Evolutionary conservation across 2,329 filamentous ascomycete genomes (phyloP).

Genomic region (Coleophoma crateriformis): DNA sequence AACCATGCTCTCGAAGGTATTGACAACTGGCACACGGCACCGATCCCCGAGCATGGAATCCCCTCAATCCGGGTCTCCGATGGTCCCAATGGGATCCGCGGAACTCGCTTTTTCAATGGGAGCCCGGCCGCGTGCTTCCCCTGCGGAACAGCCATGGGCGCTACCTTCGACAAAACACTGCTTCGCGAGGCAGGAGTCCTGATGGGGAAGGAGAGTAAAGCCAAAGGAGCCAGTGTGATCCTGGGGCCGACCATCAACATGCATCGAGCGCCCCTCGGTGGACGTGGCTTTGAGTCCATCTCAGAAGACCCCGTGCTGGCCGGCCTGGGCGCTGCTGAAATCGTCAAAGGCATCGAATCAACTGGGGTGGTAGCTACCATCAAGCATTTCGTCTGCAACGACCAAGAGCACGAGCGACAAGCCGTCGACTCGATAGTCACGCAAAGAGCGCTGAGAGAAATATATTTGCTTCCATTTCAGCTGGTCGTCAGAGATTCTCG

Average conservation of each 20-base stretch:
- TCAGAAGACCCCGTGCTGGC: conserved; percentile 38
- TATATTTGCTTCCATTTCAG: not conserved
- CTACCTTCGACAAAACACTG: conserved; percentile 61
- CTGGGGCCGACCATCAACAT: conserved; percentile 55
- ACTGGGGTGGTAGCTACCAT: conserved; percentile 32
- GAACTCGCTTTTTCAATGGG: conserved; percentile 27
- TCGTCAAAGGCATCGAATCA: conserved; percentile 35
- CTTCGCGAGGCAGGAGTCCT: conserved; percentile 57
- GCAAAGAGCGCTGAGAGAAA: conserved; percentile 24
- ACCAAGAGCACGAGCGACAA: conserved; percentile 29
- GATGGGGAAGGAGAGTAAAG: conserved; percentile 61
- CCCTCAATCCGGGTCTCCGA: conserved; percentile 28
- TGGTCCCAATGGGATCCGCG: conserved; percentile 29
- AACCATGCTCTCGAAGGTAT: conserved; percentile 9
- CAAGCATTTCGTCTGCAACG: conserved; percentile 37
- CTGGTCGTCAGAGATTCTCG: not conserved
- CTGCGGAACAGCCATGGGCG: conserved; percentile 42
- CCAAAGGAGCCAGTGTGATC: conserved; percentile 67
- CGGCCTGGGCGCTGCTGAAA: conserved; percentile 32
- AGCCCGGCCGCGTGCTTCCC: conserved; percentile 39
- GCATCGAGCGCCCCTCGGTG: conserved; percentile 36
- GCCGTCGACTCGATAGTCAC: conserved; percentile 25
- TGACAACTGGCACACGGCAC: conserved; percentile 28
- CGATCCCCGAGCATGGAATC: conserved; percentile 23
- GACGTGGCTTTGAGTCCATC: conserved; percentile 39